These are phyloP conservation scores for Alternaria rosae DNA, from an alignment of 2,329 filamentous ascomycete genomes.

Conservation along the genomic window DNA sequence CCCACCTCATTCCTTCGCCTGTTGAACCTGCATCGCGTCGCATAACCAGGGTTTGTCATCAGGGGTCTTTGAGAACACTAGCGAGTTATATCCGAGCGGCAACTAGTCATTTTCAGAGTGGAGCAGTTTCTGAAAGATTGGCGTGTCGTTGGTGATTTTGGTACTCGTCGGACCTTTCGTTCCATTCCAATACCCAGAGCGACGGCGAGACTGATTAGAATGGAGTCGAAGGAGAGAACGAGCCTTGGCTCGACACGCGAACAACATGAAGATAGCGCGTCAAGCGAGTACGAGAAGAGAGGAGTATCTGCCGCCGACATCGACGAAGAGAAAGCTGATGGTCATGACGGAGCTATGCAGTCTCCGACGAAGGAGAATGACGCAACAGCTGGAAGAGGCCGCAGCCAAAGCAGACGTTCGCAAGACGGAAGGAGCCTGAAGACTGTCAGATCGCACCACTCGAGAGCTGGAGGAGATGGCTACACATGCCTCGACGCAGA, in stretches of 20 bases:
- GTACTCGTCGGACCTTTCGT: neutral
- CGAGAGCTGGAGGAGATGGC: constrained; percentile 48
- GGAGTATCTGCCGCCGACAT: constrained; percentile 4
- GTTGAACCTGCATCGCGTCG: neutral
- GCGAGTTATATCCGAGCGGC: constrained; percentile 23
- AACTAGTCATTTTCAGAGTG: neutral
- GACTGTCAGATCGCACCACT: constrained; percentile 42
- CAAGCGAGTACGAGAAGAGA: constrained; percentile 24
- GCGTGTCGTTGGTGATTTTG: neutral
- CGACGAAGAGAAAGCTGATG: constrained; percentile 24
- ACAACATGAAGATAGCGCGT: constrained; percentile 15
- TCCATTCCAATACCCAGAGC: neutral
- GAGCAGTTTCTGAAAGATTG: constrained; percentile 9
- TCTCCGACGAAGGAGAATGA: constrained; percentile 1
- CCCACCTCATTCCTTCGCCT: neutral
- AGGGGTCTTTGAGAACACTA: constrained; percentile 2
- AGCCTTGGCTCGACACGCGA: constrained; percentile 15
- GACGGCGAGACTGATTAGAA: neutral
- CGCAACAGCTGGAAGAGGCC: neutral
- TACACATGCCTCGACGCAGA: constrained; percentile 48
- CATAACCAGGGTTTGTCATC: constrained; percentile 13
- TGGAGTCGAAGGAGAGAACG: neutral
- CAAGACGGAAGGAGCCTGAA: constrained; percentile 27
- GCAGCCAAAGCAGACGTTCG: constrained; percentile 18
- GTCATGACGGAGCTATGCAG: constrained; percentile 11